Base-by-base conservation (phyloP, 2,329 filamentous ascomycete species). In the Neofusicoccum ribis region DNA sequence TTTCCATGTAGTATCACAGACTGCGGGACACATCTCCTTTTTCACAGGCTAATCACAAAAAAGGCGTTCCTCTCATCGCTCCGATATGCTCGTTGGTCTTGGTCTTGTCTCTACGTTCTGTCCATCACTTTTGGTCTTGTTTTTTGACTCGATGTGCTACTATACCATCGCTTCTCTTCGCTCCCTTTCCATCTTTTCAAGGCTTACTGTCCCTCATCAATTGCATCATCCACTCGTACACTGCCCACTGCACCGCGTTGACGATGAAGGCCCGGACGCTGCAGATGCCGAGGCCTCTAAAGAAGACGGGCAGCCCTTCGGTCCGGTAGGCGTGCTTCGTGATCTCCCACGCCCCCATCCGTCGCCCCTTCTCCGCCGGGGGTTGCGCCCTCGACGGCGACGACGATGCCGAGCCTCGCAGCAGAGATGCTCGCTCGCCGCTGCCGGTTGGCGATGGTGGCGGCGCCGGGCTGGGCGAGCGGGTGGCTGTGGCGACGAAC, bases 241-340 rank as follows among this genome's bases (percentile, higher is more conserved):
- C 87, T 27, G 90, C 90, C 93, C 93, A 98, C 80, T 89, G 87
- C n/a, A 92, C 90, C 2, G 94, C 93, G 80, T 97, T 97, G 44
- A 97, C 94, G 61, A 96, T 81, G 75, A 98, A 97, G 0, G 94
- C 94, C 70, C 94, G 83, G 8, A 91, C 78, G 76, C 91, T 96
- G 77, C 94, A 98, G 37, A 97, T 84, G 0, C 88, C 87, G 47
- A 98, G 77, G 1, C 91, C 92, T 77, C 91, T 85, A 79, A 94
- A 95, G 82, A 96, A 96, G 31, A 92, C 91, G 56, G 84, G 82
- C 44, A 89, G 77, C 39, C 89, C 89, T 79, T 95, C 92, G 5
- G 83, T 88, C 66, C 83, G 82, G 73, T 94, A 96, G 0, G 89
- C 86, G 46, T 86, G 80, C 68, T 78, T 86, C 0, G 91, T 86